phyloP scores from a whole-genome alignment of 192 early-diverging fungal species.

The Coemansia sp. region DNA sequence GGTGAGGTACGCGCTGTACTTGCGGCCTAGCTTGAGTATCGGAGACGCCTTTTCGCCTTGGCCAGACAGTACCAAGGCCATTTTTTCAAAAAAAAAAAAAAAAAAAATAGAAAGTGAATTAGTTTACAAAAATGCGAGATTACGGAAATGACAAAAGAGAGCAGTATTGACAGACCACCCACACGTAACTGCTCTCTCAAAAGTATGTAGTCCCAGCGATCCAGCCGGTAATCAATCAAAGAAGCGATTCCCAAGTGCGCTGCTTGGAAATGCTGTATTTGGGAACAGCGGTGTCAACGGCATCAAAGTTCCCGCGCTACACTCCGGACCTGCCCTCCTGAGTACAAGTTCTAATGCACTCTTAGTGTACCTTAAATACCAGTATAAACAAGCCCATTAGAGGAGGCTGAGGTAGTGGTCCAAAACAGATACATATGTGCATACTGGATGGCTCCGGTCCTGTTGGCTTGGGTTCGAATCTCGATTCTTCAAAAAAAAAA shows the following conservation, averaged over 20 bases:
- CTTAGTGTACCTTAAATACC: too few species aligned
- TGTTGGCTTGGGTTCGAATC: too few species aligned
- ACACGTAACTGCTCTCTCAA: neutral
- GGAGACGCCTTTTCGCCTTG: conserved; percentile 56
- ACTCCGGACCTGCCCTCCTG: too few species aligned
- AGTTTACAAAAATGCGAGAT: conserved; percentile 12
- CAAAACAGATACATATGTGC: too few species aligned
- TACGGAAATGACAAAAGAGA: neutral
- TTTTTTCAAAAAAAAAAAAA: too few species aligned
- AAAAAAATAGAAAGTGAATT: neutral
- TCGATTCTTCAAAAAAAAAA: too few species aligned
- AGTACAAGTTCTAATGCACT: too few species aligned
- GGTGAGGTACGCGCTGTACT: conserved; percentile 55
- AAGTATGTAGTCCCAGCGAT: neutral
- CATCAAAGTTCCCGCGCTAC: too few species aligned
- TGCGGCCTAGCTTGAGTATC: conserved; percentile 30
- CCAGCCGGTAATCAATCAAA: neutral
- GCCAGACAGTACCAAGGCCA: conserved; percentile 54
- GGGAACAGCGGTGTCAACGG: too few species aligned
- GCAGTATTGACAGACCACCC: neutral
- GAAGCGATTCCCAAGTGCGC: neutral
- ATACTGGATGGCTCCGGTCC: too few species aligned
- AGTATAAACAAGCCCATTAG: too few species aligned
- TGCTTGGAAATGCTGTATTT: neutral
- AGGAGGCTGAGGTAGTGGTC: too few species aligned